phyloP scores from a whole-genome alignment of 73 alveolate genomes.

The Paramecium primaurelia region DNA sequence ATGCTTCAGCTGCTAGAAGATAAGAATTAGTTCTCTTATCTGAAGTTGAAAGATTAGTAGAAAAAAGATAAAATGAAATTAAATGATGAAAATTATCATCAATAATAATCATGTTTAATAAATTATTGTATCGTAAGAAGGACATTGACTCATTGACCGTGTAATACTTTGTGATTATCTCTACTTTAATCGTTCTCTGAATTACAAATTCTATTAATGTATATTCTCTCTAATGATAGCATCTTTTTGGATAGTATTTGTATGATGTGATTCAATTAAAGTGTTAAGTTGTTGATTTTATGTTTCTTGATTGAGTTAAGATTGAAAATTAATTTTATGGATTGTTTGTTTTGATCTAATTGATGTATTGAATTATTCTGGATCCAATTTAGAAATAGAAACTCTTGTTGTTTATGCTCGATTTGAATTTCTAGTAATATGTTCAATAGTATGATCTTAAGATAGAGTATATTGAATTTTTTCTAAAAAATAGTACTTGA shows the following conservation, averaged over 20 bases:
- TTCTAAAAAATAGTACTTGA: not conserved
- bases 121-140: not conserved
- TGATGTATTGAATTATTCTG: not conserved
- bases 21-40: constrained; percentile 14
- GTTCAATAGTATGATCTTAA: not conserved
- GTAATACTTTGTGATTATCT: not conserved
- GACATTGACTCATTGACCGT: not conserved
- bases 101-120: not conserved
- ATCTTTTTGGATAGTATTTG: not conserved
- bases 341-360: not conserved
- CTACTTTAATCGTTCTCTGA: not conserved
- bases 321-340: not conserved
- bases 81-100: not conserved
- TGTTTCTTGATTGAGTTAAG: not conserved
- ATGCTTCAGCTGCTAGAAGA: constrained; percentile 53
- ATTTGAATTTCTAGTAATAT: not conserved
- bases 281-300: not conserved
- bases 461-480: not conserved
- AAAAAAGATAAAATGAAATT: constrained; percentile 22
- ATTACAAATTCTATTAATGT: not conserved
- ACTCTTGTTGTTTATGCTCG: not conserved
- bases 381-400: not conserved
- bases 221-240: not conserved
- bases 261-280: not conserved
- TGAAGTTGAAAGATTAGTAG: constrained; percentile 46